Evolutionary conservation across 495 filamentous ascomycete genomes (phyloP).

Genomic region (Melanomma pulvis-pyrius): DNA sequence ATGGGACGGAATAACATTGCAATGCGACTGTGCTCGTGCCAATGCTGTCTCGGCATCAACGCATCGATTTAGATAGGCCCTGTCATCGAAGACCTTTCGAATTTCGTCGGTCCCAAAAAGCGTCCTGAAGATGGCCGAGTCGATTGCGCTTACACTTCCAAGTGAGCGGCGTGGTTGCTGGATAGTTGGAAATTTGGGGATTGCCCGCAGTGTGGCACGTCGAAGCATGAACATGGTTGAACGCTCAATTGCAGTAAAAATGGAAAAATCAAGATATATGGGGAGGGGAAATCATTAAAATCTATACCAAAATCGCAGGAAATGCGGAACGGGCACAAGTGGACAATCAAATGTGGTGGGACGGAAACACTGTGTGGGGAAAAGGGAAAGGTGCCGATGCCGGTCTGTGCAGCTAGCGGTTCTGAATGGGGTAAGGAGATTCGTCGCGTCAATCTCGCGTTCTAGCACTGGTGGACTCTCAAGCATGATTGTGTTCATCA

Average conservation of each 20-base stretch:
- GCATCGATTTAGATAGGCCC: conserved; percentile 54
- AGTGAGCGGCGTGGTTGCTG: conserved; percentile 34
- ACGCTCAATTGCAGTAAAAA: conserved; percentile 21
- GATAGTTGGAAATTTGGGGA: conserved; percentile 12
- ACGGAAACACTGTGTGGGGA: conserved; percentile 21
- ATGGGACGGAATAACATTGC: conserved; percentile 51
- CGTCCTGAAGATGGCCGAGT: conserved; percentile 54
- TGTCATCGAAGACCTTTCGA: conserved; percentile 56
- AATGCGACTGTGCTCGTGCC: conserved; percentile 51
- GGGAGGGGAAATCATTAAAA: conserved; percentile 2
- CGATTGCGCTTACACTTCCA: conserved; percentile 51
- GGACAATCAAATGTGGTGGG: conserved; percentile 25
- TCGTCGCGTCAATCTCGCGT: conserved; percentile 3
- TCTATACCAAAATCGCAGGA: neutral
- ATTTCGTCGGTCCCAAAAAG: conserved; percentile 58
- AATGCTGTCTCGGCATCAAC: conserved; percentile 57
- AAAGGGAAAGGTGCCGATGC: conserved; percentile 11
- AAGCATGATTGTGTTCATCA: neutral
- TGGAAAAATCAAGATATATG: neutral
- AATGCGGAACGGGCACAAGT: neutral
- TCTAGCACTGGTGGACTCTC: neutral
- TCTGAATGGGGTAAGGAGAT: conserved; percentile 1
- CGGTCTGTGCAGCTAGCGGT: conserved; percentile 15
- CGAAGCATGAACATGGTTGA: conserved; percentile 33
- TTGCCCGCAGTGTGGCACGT: conserved; percentile 8